phyloP scores from a whole-genome alignment of 441 rosid genomes.

The Gossypium schwendimanii region DNA sequence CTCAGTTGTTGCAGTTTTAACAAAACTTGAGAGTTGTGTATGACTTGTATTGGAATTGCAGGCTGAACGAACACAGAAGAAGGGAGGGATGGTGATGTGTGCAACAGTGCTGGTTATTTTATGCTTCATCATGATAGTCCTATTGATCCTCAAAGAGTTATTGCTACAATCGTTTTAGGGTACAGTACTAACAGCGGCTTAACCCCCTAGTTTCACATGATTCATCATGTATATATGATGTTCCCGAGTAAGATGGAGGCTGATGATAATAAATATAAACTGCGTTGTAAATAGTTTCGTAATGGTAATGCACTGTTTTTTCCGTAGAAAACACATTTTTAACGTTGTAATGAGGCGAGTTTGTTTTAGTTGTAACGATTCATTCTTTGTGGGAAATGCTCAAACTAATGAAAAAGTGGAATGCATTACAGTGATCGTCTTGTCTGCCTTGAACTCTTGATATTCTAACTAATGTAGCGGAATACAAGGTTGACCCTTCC shows the following conservation, averaged over 20 bases:
- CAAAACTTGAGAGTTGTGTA: background rate
- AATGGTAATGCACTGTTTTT: background rate
- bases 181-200: background rate
- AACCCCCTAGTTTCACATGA: background rate
- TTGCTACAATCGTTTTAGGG: constrained; percentile 32
- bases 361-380: background rate
- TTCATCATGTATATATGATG: background rate
- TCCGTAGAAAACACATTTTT: background rate
- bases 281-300: background rate
- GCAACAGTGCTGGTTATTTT: constrained; percentile 77
- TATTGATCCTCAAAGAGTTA: constrained; percentile 63
- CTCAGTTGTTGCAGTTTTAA: background rate
- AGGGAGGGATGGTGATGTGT: constrained; percentile 94
- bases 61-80: constrained; percentile 87
- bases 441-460: background rate
- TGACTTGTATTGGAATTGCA: constrained; percentile 23
- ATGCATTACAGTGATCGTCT: background rate
- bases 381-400: background rate
- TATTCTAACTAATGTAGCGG: too few relatives aligned
- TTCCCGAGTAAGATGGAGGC: background rate
- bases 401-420: background rate
- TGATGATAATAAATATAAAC: background rate
- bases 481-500: too few relatives aligned
- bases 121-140: constrained; percentile 82
- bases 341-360: background rate